Base-by-base conservation (phyloP, 2,329 filamentous ascomycete species). In the Orbilia brochopaga region DNA sequence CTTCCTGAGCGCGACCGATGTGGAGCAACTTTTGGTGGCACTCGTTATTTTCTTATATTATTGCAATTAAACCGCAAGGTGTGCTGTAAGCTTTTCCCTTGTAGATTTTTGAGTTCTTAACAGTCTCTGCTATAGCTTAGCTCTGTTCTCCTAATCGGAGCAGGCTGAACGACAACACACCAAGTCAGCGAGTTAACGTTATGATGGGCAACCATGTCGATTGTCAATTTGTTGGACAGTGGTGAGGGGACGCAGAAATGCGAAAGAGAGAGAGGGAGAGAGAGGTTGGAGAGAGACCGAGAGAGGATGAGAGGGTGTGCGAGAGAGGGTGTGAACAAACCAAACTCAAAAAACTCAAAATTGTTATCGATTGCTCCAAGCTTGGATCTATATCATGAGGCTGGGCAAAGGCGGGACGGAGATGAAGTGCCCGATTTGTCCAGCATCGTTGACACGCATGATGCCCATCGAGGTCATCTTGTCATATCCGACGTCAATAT, bases 41-140 rank as follows among this genome's bases (percentile, higher is more conserved):
- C 59, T 64, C 66, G 59, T 63, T 70, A 70, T 30, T 42, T 37
- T 50, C 54, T 60, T 70, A 70, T 70, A 64, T 64, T 70, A 70
- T 70, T 63, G 66, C 54, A 70, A 70, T 70, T 70, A 70, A 70
- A 70, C 37, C 19, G 44, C 50, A 56, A 48, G 57, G 19, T 42
- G 27, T 55, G 27, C 30, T 50, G 66, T 64, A 59, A 63, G 66
- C 66, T 59, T 59, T 48, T 53, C 44, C 30, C 65, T 58, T 32
- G 27, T 70, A 59, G 59, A 30, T 48, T 51, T 52, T 51, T 44
- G 19, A 69, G 32, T 27, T 46, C 57, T 69, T 69, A 63, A 59
- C 30, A 27, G 48, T 60, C 46, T 59, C 21, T 57, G 46, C 30
- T 70, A 59, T 63, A 70, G 53, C 66, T 50, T 58, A n/a, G 57